Base-by-base conservation (phyloP, 331 rosid genomes). In the Acacia pycnantha region DNA sequence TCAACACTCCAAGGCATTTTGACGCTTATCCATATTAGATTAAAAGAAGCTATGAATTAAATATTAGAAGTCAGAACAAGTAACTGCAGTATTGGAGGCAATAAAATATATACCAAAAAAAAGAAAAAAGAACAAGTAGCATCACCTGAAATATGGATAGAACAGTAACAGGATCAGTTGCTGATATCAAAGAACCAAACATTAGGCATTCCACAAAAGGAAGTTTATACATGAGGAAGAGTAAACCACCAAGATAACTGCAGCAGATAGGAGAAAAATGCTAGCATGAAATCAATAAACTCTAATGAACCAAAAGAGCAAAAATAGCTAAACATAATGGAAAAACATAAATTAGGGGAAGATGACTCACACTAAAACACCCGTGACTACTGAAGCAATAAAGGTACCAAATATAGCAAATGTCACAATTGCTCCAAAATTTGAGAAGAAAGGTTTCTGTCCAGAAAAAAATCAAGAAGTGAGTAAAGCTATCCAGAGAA, bases 151-250 rank as follows among this genome's bases (percentile, higher is more conserved):
- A 93, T 84, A 93, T 91, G 90, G 94, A 93, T 74, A 93, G 79
- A 47, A 93, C 97, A 18, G 97, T 93, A 76, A 93, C 97, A 16
- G 97, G 97, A 86, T 93, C 97, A 10, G 97, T 93, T 31, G 97
- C 97, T 11, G 94, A 93, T 82, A 93, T 93, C 82, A 93, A 94
- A 81, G 97, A 88, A 67, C 97, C 97, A 69, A 91, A 93, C 97
- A 91, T 93, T 82, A 91, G 87, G 85, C 97, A 90, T 81, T 93
- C 97, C 50, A 93, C 94, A 72, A 91, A 90, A 27, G 97, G 97
- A 76, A 93, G 91, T 81, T 79, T 86, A 82, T 90, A 91, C 90
- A 90, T 89, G 86, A 93, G 91, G 84, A 73, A 89, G 24, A 78
- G 67, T 61, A 91, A 86, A 78, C 97, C 97, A 72, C 94, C 97